Evolutionary conservation across 192 early-diverging fungal genomes (phyloP), one percentile per base, ranked within the genome.

Genomic region (Rhizophagus sp.): DNA sequence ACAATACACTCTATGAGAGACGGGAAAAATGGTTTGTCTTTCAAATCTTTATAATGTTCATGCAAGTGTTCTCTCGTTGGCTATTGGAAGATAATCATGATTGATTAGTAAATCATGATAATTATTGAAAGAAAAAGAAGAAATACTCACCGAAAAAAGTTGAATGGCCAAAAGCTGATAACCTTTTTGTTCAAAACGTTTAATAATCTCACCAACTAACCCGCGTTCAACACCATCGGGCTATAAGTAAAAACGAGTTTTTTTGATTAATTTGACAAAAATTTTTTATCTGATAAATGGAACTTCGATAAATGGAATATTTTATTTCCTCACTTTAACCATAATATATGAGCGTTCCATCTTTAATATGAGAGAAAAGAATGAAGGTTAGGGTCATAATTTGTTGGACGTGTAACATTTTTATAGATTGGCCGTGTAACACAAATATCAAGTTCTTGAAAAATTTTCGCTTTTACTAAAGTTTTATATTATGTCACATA

Each of bases 131-230:
- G 24, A 17, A 8, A 17, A 1, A 15, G 9, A 19, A 6, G 34
- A 44, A 50, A 66, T 75, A 68, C 34, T 19, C 52, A 80, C 79
- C 84, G 90, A 78, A 39, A 91, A 27, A 39, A 95, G 88, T 91
- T 97, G 88, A 82, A 98, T 88, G 57, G 92, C 97, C 67, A 91
- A 80, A 83, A 98, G 92, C 89, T 96, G 91, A 93, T 90, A 98
- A 61, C 97, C 97, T 82, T 92, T 92, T 62, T 87, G 72, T 89
- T 97, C 97, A 89, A 98, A 98, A 78, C 97, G 93, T 87, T 93
- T 93, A 86, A 98, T 90, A 85, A 97, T 95, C 85, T 95, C 95
- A 80, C 96, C 96, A 78, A 96, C 94, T 84, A 97, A 92, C 75
- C 97, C 95, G 83, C 92, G 89, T 83, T 90, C 89, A 74, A 92